phyloP scores from a whole-genome alignment of 164 flowering plant species.

The Vitis riparia region DNA sequence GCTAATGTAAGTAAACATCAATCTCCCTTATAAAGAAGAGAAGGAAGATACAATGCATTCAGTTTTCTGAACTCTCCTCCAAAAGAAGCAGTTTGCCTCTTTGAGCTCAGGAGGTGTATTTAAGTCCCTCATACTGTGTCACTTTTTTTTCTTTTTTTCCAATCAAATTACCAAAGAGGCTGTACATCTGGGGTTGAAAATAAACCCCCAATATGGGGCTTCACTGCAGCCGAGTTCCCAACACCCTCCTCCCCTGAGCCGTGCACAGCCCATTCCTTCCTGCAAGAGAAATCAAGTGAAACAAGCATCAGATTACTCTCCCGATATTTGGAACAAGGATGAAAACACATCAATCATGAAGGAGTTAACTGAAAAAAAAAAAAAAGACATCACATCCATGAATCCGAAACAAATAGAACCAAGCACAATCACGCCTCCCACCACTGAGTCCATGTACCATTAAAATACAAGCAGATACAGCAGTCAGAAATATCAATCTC shows the following conservation, averaged over 20 bases:
- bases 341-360: too few species aligned
- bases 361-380: too few species aligned
- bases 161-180: slow-evolving; percentile 87
- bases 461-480: too few species aligned
- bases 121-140: slow-evolving; percentile 20
- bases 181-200: slow-evolving; percentile 76
- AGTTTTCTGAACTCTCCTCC: slow-evolving; percentile 39
- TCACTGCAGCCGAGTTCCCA: slow-evolving; percentile 37
- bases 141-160: slow-evolving; percentile 19
- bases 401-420: too few species aligned
- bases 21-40: slow-evolving; percentile 44
- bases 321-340: neutral
- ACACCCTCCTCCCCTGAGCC: slow-evolving; percentile 48
- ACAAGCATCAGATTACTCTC: slow-evolving; percentile 11
- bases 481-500: too few species aligned
- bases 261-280: slow-evolving; percentile 52
- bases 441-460: too few species aligned
- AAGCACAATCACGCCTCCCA: too few species aligned
- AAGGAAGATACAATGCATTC: slow-evolving; percentile 50
- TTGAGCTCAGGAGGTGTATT: slow-evolving; percentile 24
- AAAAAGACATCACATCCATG: too few species aligned
- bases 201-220: slow-evolving; percentile 57
- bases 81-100: slow-evolving; percentile 34
- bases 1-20: slow-evolving; percentile 39
- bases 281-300: slow-evolving; percentile 26